These are phyloP conservation scores for Globisporangium paroecandrum DNA, from an alignment of 352 stramenopile species.

Conservation along the genomic window DNA sequence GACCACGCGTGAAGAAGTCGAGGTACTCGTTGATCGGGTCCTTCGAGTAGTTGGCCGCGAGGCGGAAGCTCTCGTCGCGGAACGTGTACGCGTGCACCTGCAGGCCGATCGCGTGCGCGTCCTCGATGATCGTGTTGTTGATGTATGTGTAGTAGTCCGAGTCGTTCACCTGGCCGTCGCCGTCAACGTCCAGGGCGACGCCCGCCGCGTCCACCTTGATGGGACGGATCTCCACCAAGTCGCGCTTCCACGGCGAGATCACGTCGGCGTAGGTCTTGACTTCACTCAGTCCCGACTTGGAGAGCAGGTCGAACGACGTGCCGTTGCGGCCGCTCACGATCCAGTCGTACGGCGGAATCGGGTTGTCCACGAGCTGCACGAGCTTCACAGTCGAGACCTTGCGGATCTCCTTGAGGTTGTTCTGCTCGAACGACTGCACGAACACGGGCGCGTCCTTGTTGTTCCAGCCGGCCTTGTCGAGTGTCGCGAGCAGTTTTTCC, in stretches of 20 bases:
- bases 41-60: constrained; percentile 61
- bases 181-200: constrained; percentile 55
- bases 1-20: constrained; percentile 54
- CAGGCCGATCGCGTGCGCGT: constrained; percentile 50
- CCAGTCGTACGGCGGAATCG: constrained; percentile 58
- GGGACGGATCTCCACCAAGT: constrained; percentile 55
- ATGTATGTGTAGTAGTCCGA: constrained; percentile 54
- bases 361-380: constrained; percentile 43
- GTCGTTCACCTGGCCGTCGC: constrained; percentile 55
- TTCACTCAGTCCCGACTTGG: constrained; percentile 50
- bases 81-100: constrained; percentile 67
- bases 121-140: constrained; percentile 40
- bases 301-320: constrained; percentile 53
- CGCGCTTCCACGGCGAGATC: constrained; percentile 82
- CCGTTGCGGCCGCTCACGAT: constrained; percentile 46
- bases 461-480: constrained; percentile 70
- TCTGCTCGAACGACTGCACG: constrained; percentile 76
- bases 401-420: constrained; percentile 69
- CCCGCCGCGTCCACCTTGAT: constrained; percentile 37
- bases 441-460: constrained; percentile 57
- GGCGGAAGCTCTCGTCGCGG: constrained; percentile 60
- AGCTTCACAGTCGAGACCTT: constrained; percentile 67
- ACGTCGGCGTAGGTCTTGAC: constrained; percentile 63
- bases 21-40: constrained; percentile 62
- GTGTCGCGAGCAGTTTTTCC: constrained; percentile 67